Base-by-base conservation (phyloP, 306 rosid species). In the Cicer arietinum region DNA sequence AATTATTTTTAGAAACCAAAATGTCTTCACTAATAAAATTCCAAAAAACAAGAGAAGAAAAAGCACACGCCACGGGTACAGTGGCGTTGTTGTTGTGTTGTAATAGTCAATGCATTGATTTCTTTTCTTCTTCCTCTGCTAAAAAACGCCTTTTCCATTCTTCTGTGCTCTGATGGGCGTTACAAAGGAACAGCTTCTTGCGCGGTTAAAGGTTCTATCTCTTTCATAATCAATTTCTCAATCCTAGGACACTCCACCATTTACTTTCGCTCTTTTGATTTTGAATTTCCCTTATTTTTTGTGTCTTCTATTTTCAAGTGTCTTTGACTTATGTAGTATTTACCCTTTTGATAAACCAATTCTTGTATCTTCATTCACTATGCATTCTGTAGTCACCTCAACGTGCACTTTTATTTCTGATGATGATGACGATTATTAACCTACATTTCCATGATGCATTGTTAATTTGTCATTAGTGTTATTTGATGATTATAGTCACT, bases 181-280 rank as follows among this genome's bases (percentile, higher is more conserved):
- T 22, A 22, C 25, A 22, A 22, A 80, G 89, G 82, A 86, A 51
- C 87, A 86, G 47, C 74, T 91, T 79, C 92, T 91, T 14, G 65
- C 81, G 3, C 83, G 71, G 65, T 85, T 91, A 68, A 82, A 83
- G 97, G 90, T 90, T 22, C 58, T 22, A 22, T 22, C 46, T 25
- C 14, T 67, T 54, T 57, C 66, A 11, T 25, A 0, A 14, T 54
- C 25, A 22, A n/a, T n/a, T n/a, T n/a, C n/a, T n/a, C n/a, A n/a
- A n/a, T n/a, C n/a, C n/a, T n/a, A n/a, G n/a, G n/a, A n/a, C n/a
- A n/a, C n/a, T n/a, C n/a, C n/a, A 22, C 25, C 25, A 22, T 22
- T 22, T 22, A 22, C 25, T 22, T 22, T 22, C 25, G 25, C 25
- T 22, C 25, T 22, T 22, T 22, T 22, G 25, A 52, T 20, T 14